Percentiles rank a stretch among this genome's conserved stretches.
Conservation (phyloP, 306 rosid species). For the Macrotyloma uniflorum region DNA sequence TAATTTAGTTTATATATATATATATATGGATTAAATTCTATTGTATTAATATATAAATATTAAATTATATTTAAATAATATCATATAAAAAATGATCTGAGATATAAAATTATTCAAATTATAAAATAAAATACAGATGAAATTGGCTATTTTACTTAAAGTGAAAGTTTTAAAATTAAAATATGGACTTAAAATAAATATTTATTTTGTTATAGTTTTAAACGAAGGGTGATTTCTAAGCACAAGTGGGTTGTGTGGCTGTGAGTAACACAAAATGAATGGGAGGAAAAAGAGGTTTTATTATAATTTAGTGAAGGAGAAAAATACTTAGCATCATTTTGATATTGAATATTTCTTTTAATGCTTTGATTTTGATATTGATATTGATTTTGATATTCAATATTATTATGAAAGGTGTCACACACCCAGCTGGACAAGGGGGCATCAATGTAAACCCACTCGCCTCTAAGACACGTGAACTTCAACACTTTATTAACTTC, state of each 20-base stretch:
- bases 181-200: too few species aligned
- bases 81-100: too few species aligned
- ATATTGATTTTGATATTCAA: neutral
- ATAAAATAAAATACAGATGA: too few species aligned
- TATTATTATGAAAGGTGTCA: neutral
- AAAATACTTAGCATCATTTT: neutral
- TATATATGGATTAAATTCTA: too few species aligned
- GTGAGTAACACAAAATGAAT: neutral
- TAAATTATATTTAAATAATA: too few species aligned
- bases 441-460: neutral
- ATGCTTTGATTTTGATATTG: neutral
- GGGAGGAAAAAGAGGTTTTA: neutral
- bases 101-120: too few species aligned
- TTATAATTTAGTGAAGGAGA: neutral
- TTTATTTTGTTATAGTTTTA: too few species aligned
- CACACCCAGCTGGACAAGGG: neutral
- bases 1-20: too few species aligned
- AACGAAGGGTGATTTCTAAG: neutral
- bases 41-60: too few species aligned
- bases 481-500: neutral
- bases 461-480: slow-evolving; percentile 6
- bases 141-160: too few species aligned
- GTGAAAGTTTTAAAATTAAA: too few species aligned
- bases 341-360: too few species aligned
- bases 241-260: neutral